Base-by-base conservation (phyloP, 2,329 filamentous ascomycete genomes). In the Hymenoscyphus fraxineus region DNA sequence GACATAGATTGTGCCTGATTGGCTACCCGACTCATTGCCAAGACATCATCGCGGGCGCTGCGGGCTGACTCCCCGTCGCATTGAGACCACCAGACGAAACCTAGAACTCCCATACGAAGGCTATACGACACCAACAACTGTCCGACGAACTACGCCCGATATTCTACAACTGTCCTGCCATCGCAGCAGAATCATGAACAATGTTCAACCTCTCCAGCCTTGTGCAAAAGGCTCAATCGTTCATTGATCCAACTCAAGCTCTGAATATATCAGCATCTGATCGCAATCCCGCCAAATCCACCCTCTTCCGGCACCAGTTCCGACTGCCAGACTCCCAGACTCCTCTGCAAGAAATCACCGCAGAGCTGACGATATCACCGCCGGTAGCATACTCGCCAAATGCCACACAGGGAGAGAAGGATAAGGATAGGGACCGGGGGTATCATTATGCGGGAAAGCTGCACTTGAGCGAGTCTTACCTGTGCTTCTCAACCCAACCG, bases 401-500 rank as follows among this genome's bases (percentile, higher is more conserved):
- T 77, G 84, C 81, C 71, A 88, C 84, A 66, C 85, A 88, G 59
- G 88, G 89, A 66, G 90, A 92, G 71, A 88, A 88, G 77, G 85
- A 88, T 68, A 85, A 85, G 70, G 82, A 84, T 64, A 71, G 79
- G 63, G 87, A 88, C 65, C 83, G 86, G 71, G 92, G 92, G 70
- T 96, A 90, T 78, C 91, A 93, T 75, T 98, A 99, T 80, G 88
- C 89, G 31, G 95, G 95, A 60, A 93, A 93, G 77, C 85, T 99
- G 61, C 94, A 99, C 76, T 81, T 99, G 68, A 97, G 93, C 77
- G 94, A 99, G 79, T 86, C 91, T 71, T 99, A 91, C 78, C 87
- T 99, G 72, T 98, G 93, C 82, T 99, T 99, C 81, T 97, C 93
- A 0, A 97, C 95, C 7, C 92, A 95, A 61, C 88, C 92, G 16